Percentiles rank a stretch among this genome's conserved stretches.
phyloP scores from a whole-genome alignment of 768 basidiomycete species.

The Serendipita sp. region DNA sequence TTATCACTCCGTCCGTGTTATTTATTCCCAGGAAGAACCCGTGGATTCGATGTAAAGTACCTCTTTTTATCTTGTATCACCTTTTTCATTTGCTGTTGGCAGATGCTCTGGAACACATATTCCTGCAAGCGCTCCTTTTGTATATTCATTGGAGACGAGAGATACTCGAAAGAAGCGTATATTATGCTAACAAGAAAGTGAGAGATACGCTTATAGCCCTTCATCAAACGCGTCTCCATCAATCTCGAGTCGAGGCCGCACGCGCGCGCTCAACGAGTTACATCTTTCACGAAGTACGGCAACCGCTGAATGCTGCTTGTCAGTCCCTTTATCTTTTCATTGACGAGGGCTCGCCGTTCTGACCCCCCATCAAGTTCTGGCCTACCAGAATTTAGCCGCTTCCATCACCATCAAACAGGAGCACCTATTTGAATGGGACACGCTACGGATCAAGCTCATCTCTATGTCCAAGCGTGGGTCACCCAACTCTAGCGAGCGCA shows the following conservation, averaged over 20 bases:
- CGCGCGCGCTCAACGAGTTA: slow-evolving; percentile 24
- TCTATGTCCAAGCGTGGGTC: slow-evolving; percentile 4
- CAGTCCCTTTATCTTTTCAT: background rate
- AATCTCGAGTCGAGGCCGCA: background rate
- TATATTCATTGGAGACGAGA: slow-evolving; percentile 25
- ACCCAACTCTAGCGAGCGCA: background rate
- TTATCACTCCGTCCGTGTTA: slow-evolving; percentile 17
- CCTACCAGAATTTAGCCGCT: slow-evolving; percentile 3
- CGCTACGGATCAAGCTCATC: background rate
- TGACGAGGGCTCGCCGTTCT: background rate
- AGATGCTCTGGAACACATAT: background rate
- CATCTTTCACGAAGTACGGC: slow-evolving; percentile 28
- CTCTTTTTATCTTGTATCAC: background rate
- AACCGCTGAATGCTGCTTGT: slow-evolving; percentile 28
- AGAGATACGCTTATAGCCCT: slow-evolving; percentile 25
- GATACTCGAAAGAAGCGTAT: slow-evolving; percentile 22
- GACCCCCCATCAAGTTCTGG: background rate
- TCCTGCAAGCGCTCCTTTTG: slow-evolving; percentile 17
- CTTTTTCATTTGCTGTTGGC: background rate
- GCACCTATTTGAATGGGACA: background rate
- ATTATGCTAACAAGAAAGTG: slow-evolving; percentile 23
- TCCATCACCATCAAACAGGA: background rate
- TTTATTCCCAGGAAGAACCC: slow-evolving; percentile 15
- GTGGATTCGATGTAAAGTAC: slow-evolving; percentile 15
- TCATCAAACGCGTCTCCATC: slow-evolving; percentile 20